Percentiles rank a stretch among this genome's conserved stretches.
These are phyloP conservation scores for Nemania sp. DNA, from an alignment of 2,329 filamentous ascomycete genomes.

Conservation along the genomic window DNA sequence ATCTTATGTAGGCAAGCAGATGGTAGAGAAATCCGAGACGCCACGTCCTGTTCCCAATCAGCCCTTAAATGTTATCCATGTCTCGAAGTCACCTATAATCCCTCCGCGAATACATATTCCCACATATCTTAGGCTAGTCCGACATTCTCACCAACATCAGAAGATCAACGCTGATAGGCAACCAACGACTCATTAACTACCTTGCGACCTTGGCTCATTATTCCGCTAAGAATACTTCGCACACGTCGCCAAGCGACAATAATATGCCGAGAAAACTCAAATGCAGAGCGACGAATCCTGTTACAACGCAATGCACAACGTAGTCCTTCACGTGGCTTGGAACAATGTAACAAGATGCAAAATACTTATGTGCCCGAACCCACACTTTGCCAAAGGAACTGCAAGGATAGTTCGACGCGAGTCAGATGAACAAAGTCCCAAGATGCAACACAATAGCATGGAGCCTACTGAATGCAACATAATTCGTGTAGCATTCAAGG, in stretches of 20 bases:
- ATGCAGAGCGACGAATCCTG: neutral
- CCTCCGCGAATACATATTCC: neutral
- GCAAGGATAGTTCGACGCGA: neutral
- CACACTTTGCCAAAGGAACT: neutral
- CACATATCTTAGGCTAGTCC: neutral
- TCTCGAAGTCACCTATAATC: neutral
- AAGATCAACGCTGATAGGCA: neutral
- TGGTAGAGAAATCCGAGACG: conserved; percentile 1
- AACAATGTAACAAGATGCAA: neutral
- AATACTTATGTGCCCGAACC: neutral
- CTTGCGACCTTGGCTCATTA: neutral
- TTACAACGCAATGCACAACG: neutral
- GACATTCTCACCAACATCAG: neutral
- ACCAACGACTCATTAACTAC: neutral
- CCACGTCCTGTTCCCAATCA: neutral
- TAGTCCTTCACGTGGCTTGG: neutral
- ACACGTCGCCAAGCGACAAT: neutral
- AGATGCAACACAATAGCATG: neutral
- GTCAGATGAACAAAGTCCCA: neutral
- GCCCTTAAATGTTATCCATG: neutral
- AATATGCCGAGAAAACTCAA: neutral
- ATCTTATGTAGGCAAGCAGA: neutral
- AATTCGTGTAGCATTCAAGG: neutral
- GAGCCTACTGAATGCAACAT: neutral
- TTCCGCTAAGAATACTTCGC: neutral